Evolutionary conservation across 768 basidiomycete species (phyloP), one percentile per base, ranked within the genome.

Genomic region (Suillus weaverae): DNA sequence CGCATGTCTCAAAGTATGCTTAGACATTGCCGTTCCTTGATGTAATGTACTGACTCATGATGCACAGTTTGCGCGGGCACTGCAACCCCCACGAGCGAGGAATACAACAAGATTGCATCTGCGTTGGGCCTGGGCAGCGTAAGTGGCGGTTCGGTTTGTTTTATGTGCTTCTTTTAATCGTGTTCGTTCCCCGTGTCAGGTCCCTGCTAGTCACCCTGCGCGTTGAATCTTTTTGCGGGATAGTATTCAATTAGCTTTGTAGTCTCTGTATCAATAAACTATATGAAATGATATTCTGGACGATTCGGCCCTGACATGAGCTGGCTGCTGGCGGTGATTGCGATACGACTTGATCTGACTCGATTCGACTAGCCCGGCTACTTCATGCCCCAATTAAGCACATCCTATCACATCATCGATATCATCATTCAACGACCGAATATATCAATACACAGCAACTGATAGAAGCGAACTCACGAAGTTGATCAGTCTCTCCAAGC

Each of bases 51-150:
- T 43, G 32, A 39, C 36, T 63, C 48, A 50, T 36, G 1, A 11
- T 26, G 39, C 50, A 33, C 61, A 89, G 89, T 89, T 68, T 80
- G 84, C 73, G 78, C 79, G 13, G 86, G 82, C 8, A 67, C 22
- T 0, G 43, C 16, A 5, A 81, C 69, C 64, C 81, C 88, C 16
- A 84, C 83, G 10, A 66, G 74, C 9, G 64, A 69, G 0, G 89
- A 89, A 68, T 89, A 87, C 74, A 72, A 77, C 41, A 71, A 72
- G 32, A 77, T 90, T 64, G 83, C 85, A 0, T 10, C 13, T 0
- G 81, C 70, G 4, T 77, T 89, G 26, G 76, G 71, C 20, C 0
- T 59, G 18, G 0, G 16, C 30, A 53, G 57, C 38, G 43, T 70
- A 10, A 84, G 62, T 66, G 18, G 62, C 4, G 1, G 0, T 5